phyloP scores from a whole-genome alignment of 257 asterid species.

The Osmanthus fragrans region DNA sequence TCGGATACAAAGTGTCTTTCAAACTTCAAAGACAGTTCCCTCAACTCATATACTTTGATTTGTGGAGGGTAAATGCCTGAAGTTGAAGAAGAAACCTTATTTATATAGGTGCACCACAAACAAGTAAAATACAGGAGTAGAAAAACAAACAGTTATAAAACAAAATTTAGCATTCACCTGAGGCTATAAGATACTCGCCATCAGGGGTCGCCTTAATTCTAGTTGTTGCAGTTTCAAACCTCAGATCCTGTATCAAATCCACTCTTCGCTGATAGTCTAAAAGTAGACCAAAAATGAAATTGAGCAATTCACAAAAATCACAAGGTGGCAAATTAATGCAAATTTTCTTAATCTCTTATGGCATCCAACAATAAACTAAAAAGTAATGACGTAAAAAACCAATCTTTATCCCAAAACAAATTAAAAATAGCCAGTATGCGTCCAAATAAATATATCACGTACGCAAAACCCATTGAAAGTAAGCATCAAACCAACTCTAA shows the following conservation, averaged over 20 bases:
- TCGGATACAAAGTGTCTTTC: slow-evolving; percentile 94
- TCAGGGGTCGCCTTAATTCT: slow-evolving; percentile 82
- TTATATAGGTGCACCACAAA: background rate
- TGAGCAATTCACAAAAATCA: slow-evolving; percentile 17
- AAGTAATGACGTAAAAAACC: background rate
- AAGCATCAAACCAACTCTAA: background rate
- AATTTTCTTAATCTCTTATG: background rate
- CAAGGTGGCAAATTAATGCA: background rate
- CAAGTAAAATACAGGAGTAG: background rate
- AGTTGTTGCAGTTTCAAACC: slow-evolving; percentile 83
- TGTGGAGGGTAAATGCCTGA: slow-evolving; percentile 98
- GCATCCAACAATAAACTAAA: background rate
- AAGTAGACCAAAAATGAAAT: slow-evolving; percentile 18
- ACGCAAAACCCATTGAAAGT: no score
- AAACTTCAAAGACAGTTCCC: slow-evolving; percentile 78
- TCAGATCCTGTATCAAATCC: slow-evolving; percentile 86
- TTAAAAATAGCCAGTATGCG: background rate
- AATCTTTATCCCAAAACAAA: background rate
- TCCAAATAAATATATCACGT: background rate
- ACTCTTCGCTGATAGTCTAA: slow-evolving; percentile 79
- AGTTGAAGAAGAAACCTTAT: slow-evolving; percentile 2
- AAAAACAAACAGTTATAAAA: background rate
- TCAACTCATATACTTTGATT: slow-evolving; percentile 85
- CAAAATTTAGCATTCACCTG: slow-evolving; percentile 48
- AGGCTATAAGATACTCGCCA: slow-evolving; percentile 84